A percentile compares a stretch with the other conserved stretches of the same genome.
Evolutionary conservation across 140 eudicot species (phyloP).

Genomic region (Bidens hawaiensis): DNA sequence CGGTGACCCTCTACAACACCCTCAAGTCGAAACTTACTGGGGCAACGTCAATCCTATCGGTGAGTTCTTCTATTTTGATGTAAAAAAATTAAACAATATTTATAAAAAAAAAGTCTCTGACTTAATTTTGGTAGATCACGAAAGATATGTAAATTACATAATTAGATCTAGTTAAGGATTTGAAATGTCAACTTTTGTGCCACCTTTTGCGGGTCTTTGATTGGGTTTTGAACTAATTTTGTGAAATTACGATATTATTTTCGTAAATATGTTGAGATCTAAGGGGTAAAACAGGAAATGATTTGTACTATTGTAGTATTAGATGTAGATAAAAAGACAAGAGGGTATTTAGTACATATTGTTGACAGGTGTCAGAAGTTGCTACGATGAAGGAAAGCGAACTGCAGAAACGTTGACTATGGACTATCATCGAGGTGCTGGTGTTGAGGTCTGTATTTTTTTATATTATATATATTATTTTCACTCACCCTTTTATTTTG

Average conservation of each 20-base stretch:
- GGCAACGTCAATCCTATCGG: constrained; percentile 96
- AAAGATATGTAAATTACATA: no score
- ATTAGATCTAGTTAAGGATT: neutral
- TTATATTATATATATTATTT: no score
- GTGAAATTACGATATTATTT: no score
- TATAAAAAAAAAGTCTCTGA: no score
- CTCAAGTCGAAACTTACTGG: constrained; percentile 91
- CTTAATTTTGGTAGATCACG: no score
- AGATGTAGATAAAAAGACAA: no score
- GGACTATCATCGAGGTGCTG: constrained; percentile 97
- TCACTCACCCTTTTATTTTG: no score
- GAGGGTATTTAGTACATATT: neutral
- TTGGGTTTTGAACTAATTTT: neutral
- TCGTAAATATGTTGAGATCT: no score
- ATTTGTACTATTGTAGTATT: neutral
- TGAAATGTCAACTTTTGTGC: neutral
- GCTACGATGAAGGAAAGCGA: constrained; percentile 35
- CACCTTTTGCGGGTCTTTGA: neutral
- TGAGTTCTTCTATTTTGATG: constrained; percentile 4
- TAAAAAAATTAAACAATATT: no score
- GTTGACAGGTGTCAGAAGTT: neutral
- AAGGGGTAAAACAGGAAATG: neutral
- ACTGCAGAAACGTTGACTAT: constrained; percentile 90
- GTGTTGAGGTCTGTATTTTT: constrained; percentile 60
- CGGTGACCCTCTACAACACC: constrained; percentile 92